Evolutionary conservation across 192 early-diverging fungal species (phyloP).

Genomic region (Rhizoclosmatium sp.): DNA sequence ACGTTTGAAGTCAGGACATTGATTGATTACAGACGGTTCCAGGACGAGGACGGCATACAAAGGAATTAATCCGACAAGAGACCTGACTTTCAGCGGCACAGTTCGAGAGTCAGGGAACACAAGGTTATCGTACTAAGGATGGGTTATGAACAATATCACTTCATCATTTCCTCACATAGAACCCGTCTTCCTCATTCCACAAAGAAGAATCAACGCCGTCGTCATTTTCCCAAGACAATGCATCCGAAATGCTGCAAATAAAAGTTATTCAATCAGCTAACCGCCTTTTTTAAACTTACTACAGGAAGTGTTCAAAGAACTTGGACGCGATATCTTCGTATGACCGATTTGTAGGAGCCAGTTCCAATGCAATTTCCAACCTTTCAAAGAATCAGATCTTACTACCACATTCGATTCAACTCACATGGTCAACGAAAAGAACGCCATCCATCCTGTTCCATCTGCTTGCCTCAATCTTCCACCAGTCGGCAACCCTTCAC

Average conservation of each 20-base stretch:
- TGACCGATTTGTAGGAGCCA: constrained; percentile 37
- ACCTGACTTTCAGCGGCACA: constrained; percentile 59
- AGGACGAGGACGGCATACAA: constrained; percentile 52
- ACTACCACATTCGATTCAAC: not conserved
- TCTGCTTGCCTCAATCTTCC: constrained; percentile 59
- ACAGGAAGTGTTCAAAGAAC: constrained; percentile 66
- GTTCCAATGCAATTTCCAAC: constrained; percentile 45
- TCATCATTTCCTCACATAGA: constrained; percentile 38
- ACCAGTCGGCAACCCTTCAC: constrained; percentile 54
- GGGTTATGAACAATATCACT: not conserved
- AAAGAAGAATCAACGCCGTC: constrained; percentile 47
- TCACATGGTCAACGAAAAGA: constrained; percentile 44
- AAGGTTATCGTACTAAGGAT: constrained; percentile 52
- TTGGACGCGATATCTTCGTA: constrained; percentile 61
- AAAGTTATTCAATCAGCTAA: no score
- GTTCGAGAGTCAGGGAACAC: constrained; percentile 52
- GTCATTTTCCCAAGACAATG: constrained; percentile 51
- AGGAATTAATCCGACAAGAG: constrained; percentile 61
- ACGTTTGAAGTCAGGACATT: constrained; percentile 40
- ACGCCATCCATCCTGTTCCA: constrained; percentile 64
- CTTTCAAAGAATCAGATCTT: not conserved
- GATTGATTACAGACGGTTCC: constrained; percentile 44
- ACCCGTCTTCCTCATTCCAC: constrained; percentile 57
- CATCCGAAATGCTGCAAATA: constrained; percentile 52
- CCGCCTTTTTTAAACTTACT: not conserved